Base-by-base conservation (phyloP, 805 yeast species). In the Sugiyamaella lignohabitans region DNA sequence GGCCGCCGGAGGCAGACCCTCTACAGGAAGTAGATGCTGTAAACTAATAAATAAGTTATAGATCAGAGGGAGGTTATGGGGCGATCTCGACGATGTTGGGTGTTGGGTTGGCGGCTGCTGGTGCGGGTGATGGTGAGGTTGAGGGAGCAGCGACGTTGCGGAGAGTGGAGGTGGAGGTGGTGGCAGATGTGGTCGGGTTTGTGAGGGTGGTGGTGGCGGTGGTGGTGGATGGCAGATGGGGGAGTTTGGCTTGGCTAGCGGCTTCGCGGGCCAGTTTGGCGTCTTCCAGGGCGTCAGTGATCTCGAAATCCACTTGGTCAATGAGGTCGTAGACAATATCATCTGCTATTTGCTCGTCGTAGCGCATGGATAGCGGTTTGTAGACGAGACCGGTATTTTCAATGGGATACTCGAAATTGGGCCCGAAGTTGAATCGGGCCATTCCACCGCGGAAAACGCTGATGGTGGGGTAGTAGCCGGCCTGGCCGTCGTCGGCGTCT, bases 381-480 rank as follows among this genome's bases (percentile, higher is more conserved):
- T 27, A 27, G 1, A 80, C 73, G 4, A 36, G 34, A 5, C 47
- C 46, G 14, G 35, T 27, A 20, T 30, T 44, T 6, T 35, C 27
- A 0, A 45, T 11, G 11, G 67, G 64, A 44, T 56, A 70, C 50
- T 71, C 69, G 55, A 88, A 75, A 10, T 79, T 70, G 0, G 87
- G 83, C 0, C 88, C 84, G 2, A 87, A 72, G 52, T 84, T 80
- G 47, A 91, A 62, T 49, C 75, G 69, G 3, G 86, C 95, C 6
- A 75, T 68, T 0, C 98, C 98, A 2, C 83, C 83, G 53, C 78
- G 79, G 60, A 78, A 93, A 21, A 84, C 84, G 46, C 95, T 84
- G 29, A 87, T 72, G 69, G 88, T 86, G 1, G 98, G 98, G 65
- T 81, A 93, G 61, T 93, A 93, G 0, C 98, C 98, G 46, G 87